Percentiles rank a stretch among this genome's conserved stretches.
Evolutionary conservation across 2,329 filamentous ascomycete species (phyloP).

Genomic region (Incumbomyces delicatus): DNA sequence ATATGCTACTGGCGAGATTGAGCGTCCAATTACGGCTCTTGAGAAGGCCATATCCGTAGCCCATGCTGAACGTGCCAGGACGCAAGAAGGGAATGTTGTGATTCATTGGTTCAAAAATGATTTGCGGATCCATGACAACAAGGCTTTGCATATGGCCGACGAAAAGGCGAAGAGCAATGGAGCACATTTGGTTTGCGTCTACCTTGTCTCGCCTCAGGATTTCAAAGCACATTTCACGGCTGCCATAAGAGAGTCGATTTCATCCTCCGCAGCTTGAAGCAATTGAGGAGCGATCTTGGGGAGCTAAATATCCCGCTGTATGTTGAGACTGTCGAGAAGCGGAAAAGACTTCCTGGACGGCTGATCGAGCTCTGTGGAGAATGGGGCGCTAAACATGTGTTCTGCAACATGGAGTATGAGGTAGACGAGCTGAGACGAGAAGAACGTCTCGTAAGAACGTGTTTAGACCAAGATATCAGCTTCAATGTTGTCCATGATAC

Average conservation of each 20-base stretch:
- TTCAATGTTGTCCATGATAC: slow-evolving; percentile 71
- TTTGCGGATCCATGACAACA: slow-evolving; percentile 64
- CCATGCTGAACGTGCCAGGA: slow-evolving; percentile 39
- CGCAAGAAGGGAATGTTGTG: slow-evolving; percentile 51
- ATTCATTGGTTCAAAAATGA: slow-evolving; percentile 91
- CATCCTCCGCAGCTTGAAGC: slow-evolving; percentile 58
- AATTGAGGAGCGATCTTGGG: slow-evolving; percentile 57
- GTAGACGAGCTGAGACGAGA: slow-evolving; percentile 81
- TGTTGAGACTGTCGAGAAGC: slow-evolving; percentile 59
- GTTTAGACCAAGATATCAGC: slow-evolving; percentile 53
- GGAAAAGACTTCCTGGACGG: slow-evolving; percentile 51
- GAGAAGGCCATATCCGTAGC: slow-evolving; percentile 54
- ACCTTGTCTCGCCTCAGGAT: slow-evolving; percentile 73
- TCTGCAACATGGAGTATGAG: slow-evolving; percentile 81
- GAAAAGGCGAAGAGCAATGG: slow-evolving; percentile 56
- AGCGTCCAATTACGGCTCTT: slow-evolving; percentile 64
- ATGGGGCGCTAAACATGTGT: slow-evolving; percentile 68
- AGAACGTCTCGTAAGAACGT: slow-evolving; percentile 51
- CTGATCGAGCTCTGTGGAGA: slow-evolving; percentile 56
- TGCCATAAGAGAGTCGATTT: slow-evolving; percentile 70
- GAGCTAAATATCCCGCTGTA: slow-evolving; percentile 68
- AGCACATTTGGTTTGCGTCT: slow-evolving; percentile 65
- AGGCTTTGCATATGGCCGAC: slow-evolving; percentile 56
- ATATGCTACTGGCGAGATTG: slow-evolving; percentile 60
- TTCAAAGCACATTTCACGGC: slow-evolving; percentile 70